Conservation (phyloP, 164 flowering plant genomes). For the Nymphaea thermarum region DNA sequence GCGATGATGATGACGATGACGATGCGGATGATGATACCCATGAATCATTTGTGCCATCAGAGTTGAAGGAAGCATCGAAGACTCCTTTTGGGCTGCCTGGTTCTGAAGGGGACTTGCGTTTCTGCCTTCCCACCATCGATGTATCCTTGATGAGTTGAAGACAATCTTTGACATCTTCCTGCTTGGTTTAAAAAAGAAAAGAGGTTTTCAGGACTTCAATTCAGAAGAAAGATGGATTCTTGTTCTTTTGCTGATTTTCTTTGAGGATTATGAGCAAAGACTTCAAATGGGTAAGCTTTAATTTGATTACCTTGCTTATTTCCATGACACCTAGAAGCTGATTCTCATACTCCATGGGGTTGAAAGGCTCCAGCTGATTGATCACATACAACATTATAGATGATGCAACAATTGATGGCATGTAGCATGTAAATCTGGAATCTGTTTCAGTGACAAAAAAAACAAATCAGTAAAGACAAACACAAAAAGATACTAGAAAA, state of each 20-base stretch:
- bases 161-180: conserved; percentile 62
- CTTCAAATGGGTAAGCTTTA: background rate
- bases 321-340: conserved; percentile 56
- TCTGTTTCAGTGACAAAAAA: conserved; percentile 13
- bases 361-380: conserved; percentile 40
- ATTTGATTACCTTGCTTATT: conserved; percentile 35
- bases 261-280: too few relatives aligned
- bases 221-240: background rate
- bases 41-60: conserved; percentile 55
- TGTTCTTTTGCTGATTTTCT: background rate
- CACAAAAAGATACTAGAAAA: too few relatives aligned
- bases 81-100: conserved; percentile 66
- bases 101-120: conserved; percentile 25
- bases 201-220: background rate
- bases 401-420: conserved; percentile 55
- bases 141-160: conserved; percentile 31
- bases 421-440: conserved; percentile 26
- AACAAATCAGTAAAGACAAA: background rate
- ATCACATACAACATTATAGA: conserved; percentile 66
- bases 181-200: conserved; percentile 5
- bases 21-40: conserved; percentile 40
- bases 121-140: conserved; percentile 17
- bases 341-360: conserved; percentile 34
- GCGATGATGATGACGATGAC: conserved; percentile 36
- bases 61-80: conserved; percentile 57